These are phyloP conservation scores for Intubia oerlemansii DNA, from an alignment of 2,329 filamentous ascomycete genomes.

Conservation along the genomic window DNA sequence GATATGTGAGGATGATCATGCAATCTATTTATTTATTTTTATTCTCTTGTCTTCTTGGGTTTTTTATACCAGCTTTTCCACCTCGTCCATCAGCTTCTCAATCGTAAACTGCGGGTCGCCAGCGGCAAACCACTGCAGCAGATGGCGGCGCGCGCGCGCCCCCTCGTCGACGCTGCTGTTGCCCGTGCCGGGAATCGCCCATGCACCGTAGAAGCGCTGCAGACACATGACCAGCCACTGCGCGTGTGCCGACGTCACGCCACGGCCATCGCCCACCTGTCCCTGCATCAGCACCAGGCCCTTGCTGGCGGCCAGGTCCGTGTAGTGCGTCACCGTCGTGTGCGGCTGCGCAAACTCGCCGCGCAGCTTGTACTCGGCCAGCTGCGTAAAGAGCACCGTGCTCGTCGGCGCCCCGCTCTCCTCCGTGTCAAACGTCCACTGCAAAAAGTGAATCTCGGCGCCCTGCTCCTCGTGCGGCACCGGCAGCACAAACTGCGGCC, in stretches of 20 bases:
- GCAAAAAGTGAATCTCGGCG: constrained; percentile 86
- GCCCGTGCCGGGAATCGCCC: constrained; percentile 20
- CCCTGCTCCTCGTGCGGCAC: constrained; percentile 47
- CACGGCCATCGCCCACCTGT: constrained; percentile 50
- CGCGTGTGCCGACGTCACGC: constrained; percentile 62
- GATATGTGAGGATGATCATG: too few species aligned
- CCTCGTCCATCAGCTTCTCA: constrained; percentile 70
- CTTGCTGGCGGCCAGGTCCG: constrained; percentile 53
- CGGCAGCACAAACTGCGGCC: constrained; percentile 83
- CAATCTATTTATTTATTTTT: not conserved
- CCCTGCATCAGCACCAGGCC: constrained; percentile 77
- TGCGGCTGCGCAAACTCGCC: constrained; percentile 83
- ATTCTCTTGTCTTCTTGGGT: not conserved
- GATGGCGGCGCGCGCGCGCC: constrained; percentile 37
- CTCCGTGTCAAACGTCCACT: constrained; percentile 66
- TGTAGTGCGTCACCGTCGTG: constrained; percentile 81
- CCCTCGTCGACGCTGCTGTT: constrained; percentile 28
- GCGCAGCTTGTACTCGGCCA: constrained; percentile 80
- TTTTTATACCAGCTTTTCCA: constrained; percentile 47
- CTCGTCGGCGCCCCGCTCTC: constrained; percentile 29
- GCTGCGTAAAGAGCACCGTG: constrained; percentile 78
- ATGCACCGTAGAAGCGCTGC: constrained; percentile 75
- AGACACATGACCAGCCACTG: constrained; percentile 80
- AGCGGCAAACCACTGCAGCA: constrained; percentile 63
- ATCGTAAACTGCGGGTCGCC: constrained; percentile 67